Evolutionary conservation across 257 asterid genomes (phyloP), one percentile per base, ranked within the genome.

Genomic region (Lantana camara): DNA sequence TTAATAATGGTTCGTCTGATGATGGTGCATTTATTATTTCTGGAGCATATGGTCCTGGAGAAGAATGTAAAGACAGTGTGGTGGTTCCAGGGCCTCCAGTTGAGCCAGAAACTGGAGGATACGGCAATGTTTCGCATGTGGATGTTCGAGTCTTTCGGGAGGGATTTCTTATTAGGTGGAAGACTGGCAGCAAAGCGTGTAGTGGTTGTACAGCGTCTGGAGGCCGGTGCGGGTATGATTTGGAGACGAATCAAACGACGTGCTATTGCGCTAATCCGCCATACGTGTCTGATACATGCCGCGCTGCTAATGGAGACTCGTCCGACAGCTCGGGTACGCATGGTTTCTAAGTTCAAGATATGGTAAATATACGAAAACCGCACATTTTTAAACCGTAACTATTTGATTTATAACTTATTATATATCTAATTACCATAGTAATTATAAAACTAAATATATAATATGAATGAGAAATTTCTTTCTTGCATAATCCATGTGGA

Each of bases 101-200:
- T n/a, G n/a, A n/a, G n/a, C n/a, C n/a, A n/a, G n/a, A n/a, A n/a
- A n/a, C n/a, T n/a, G n/a, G n/a, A n/a, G n/a, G n/a, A n/a, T n/a
- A n/a, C n/a, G n/a, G n/a, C n/a, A 68, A 80, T 57, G 15, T 45
- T 4, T 42, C 81, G 19, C 46, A 35, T 27, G 3, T 30, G 7
- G 4, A 30, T 74, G 74, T 24, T 30, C 49, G 65, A 46, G 62
- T 74, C 4, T 76, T 90, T 2, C 57, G 37, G 34, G 24, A 30
- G 61, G 95, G 97, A 9, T 86, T 86, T 46, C 73, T 66, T 38
- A 57, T 90, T 4, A 73, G 75, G 19, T 90, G 86, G 95, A 78
- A 63, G 34, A 66, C 77, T 24, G 87, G 49, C 0, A 49, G 63
- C 50, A 44, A 57, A 7, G 60, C 16, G 2, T 90, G 97, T 68